Evolutionary conservation across 2,329 filamentous ascomycete species (phyloP).

Genomic region (Beauveria australis): DNA sequence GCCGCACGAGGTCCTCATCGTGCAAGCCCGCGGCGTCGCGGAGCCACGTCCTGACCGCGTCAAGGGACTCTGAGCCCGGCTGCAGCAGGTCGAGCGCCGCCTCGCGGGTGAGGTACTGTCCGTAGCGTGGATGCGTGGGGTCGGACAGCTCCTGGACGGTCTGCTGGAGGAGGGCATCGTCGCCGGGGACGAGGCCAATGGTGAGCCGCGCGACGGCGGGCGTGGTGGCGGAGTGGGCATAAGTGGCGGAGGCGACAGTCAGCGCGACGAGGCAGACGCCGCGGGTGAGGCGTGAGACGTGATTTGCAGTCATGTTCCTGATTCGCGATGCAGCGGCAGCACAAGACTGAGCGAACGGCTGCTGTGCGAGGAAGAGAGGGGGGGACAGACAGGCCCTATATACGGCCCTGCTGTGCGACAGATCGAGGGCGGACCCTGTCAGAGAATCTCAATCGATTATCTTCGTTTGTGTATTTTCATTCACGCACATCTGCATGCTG

Average conservation of each 20-base stretch:
- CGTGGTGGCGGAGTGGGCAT: background rate
- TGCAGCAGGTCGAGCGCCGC: conserved; percentile 41
- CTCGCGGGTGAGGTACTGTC: conserved; percentile 38
- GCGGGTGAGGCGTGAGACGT: background rate
- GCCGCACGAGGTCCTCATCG: conserved; percentile 26
- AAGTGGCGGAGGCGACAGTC: background rate
- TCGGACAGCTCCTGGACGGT: conserved; percentile 41
- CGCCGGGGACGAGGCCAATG: conserved; percentile 22
- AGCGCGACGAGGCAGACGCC: background rate
- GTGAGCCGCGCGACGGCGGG: conserved; percentile 15
- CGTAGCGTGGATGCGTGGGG: conserved; percentile 37
- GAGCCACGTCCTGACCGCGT: conserved; percentile 38
- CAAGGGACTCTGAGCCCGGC: conserved; percentile 30
- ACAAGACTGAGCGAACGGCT: too few species aligned
- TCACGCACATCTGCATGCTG: background rate
- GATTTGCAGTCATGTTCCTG: background rate
- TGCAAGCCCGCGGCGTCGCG: conserved; percentile 26
- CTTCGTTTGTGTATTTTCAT: background rate
- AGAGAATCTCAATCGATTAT: too few species aligned
- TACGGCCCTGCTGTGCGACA: background rate
- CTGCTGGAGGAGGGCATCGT: conserved; percentile 28
- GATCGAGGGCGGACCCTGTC: too few species aligned
- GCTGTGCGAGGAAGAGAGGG: too few species aligned
- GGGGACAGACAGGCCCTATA: background rate
- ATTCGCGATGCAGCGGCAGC: background rate